Percentiles rank a stretch among this genome's conserved stretches.
phyloP scores from a whole-genome alignment of 1,139 yeast genomes.

The Kluyveromyces sp. region DNA sequence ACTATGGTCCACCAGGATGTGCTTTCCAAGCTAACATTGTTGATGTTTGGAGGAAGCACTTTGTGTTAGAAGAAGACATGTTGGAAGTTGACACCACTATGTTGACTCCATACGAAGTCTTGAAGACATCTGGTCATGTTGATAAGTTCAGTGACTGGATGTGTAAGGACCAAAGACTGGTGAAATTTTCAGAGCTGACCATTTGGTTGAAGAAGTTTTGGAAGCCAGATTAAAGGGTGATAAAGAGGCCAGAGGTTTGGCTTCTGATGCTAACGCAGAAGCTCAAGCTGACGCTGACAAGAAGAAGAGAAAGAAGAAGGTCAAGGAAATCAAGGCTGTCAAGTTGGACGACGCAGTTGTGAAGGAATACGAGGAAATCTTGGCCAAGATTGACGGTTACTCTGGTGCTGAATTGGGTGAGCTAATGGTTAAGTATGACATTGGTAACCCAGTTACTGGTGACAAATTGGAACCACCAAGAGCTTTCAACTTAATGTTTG shows the following conservation, averaged over 20 bases:
- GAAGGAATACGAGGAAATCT: slow-evolving; percentile 71
- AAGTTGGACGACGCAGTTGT: slow-evolving; percentile 77
- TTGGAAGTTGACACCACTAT: slow-evolving; percentile 96
- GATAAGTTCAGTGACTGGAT: slow-evolving; percentile 99
- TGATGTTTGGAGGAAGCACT: slow-evolving; percentile 97
- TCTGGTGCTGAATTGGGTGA: slow-evolving; percentile 91
- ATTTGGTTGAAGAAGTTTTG: slow-evolving; percentile 92
- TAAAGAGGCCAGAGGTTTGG: slow-evolving; percentile 84
- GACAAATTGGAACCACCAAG: slow-evolving; percentile 82
- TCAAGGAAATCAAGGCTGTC: slow-evolving; percentile 85
- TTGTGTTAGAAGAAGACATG: slow-evolving; percentile 96
- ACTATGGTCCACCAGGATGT: slow-evolving; percentile 99
- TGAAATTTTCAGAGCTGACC: slow-evolving; percentile 98
- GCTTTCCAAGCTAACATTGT: slow-evolving; percentile 93
- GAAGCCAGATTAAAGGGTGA: slow-evolving; percentile 95
- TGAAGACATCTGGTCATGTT: slow-evolving; percentile 98
- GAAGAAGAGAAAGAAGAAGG: slow-evolving; percentile 92
- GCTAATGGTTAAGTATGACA: slow-evolving; percentile 69
- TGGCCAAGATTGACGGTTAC: slow-evolving; percentile 93
- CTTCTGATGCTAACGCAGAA: slow-evolving; percentile 44
- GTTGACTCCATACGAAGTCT: slow-evolving; percentile 94
- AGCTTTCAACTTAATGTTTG: slow-evolving; percentile 97
- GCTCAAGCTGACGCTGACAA: slow-evolving; percentile 61
- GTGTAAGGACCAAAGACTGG: slow-evolving; percentile 96
- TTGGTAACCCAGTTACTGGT: slow-evolving; percentile 86